Conservation (phyloP, 1,284 basidiomycete species). For the Sanghuangporus weigelae region DNA sequence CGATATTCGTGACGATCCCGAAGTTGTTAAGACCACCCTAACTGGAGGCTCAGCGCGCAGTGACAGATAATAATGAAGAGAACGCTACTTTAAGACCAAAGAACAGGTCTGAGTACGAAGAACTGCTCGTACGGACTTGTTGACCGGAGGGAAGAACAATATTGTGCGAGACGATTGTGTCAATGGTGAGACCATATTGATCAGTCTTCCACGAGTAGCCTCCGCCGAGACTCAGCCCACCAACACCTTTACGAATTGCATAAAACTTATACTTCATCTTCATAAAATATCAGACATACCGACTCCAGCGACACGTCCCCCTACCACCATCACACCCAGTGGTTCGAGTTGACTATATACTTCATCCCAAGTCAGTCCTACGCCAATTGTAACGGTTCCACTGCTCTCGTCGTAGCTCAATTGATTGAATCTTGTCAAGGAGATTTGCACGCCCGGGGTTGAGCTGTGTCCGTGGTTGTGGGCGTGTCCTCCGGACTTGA, state of each 20-base stretch:
- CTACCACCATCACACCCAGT: conserved; percentile 20
- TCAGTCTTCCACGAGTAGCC: conserved; percentile 18
- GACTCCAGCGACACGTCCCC: conserved; percentile 23
- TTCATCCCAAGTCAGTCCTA: conserved; percentile 22
- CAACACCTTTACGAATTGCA: not conserved
- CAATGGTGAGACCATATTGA: conserved; percentile 14
- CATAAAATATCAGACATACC: not conserved
- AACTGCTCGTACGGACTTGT: conserved; percentile 1
- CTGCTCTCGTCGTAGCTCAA: conserved; percentile 15
- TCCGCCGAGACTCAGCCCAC: conserved; percentile 9
- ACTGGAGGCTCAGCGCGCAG: not conserved
- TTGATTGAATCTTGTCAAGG: conserved; percentile 21
- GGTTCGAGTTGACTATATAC: conserved; percentile 21
- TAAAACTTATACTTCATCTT: not conserved
- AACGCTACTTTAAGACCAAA: conserved; percentile 9
- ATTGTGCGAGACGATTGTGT: conserved; percentile 11
- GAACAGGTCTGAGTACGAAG: conserved; percentile 8
- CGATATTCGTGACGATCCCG: conserved; percentile 14
- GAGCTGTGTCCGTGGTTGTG: conserved; percentile 22
- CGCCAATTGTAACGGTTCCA: conserved; percentile 18
- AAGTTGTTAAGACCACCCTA: conserved; percentile 17
- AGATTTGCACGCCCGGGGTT: conserved; percentile 24
- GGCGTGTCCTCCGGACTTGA: conserved; percentile 24
- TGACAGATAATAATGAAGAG: not conserved
- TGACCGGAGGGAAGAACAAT: conserved; percentile 10